Conservation (phyloP, 2,329 filamentous ascomycete genomes). For the Fusarium hainanense region DNA sequence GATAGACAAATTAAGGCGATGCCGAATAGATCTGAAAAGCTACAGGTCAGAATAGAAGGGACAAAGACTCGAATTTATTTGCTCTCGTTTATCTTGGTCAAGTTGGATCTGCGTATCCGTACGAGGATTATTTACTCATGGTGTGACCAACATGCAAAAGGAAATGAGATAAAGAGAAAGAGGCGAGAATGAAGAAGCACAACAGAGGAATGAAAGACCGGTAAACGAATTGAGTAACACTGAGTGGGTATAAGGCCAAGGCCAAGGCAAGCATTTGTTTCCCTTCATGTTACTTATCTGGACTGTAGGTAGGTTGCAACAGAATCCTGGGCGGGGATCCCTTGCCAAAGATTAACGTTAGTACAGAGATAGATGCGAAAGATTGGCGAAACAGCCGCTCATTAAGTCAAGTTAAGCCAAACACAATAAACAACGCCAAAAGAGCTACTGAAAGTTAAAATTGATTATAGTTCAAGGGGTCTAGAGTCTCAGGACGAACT, state of each 20-base stretch:
- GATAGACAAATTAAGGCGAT: not conserved
- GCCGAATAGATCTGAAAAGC: not conserved
- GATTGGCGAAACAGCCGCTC: conserved; percentile 1
- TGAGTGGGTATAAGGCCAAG: not conserved
- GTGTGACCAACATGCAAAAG: conserved; percentile 24
- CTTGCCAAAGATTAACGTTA: not conserved
- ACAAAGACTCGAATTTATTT: not conserved
- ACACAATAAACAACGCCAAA: not conserved
- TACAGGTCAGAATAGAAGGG: not conserved
- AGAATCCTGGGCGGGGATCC: conserved; percentile 7
- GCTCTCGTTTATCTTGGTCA: not conserved
- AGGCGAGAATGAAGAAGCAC: conserved; percentile 36
- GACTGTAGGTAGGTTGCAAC: not conserved
- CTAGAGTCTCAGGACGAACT: not conserved
- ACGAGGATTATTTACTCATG: not conserved
- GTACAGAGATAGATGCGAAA: not conserved
- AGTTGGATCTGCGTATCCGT: conserved; percentile 2
- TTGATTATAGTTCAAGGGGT: not conserved
- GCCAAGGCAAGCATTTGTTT: conserved; percentile 1
- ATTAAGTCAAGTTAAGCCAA: not conserved
- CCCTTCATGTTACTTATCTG: not conserved
- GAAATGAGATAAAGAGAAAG: conserved; percentile 4
- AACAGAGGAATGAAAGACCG: conserved; percentile 25
- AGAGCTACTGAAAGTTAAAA: not conserved
- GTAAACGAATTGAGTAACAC: conserved; percentile 31